Conservation (phyloP, 2,329 filamentous ascomycete species). For the Colletotrichum euphorbiae region DNA sequence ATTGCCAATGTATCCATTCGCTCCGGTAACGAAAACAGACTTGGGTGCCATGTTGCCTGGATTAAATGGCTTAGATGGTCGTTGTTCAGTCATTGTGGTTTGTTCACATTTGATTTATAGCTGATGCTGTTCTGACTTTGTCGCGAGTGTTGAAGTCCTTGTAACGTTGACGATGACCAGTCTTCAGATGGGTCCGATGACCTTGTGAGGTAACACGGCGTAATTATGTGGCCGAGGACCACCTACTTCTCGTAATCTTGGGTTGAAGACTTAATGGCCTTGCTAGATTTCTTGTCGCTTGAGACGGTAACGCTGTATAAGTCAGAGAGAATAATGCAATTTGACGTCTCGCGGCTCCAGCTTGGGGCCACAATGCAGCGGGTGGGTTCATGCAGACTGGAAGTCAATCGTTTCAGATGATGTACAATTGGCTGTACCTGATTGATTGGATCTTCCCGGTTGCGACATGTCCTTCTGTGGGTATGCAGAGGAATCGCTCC, state of each 20-base stretch:
- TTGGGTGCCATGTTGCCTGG: conserved; percentile 28
- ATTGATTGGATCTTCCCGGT: too few species aligned
- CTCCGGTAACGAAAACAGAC: conserved; percentile 59
- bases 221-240: neutral
- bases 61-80: neutral
- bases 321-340: neutral
- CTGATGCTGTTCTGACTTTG: too few species aligned
- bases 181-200: too few species aligned
- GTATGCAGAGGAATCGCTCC: too few species aligned
- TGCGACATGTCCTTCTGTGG: too few species aligned
- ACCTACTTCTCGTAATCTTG: neutral
- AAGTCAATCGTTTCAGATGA: conserved; percentile 21
- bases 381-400: conserved; percentile 3
- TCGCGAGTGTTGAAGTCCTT: neutral
- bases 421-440: neutral
- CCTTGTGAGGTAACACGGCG: neutral
- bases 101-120: conserved; percentile 8
- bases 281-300: neutral
- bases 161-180: neutral
- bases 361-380: conserved; percentile 1
- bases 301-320: too few species aligned
- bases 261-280: neutral
- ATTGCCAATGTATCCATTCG: conserved; percentile 61
- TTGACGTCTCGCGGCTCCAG: neutral
- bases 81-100: neutral